Evolutionary conservation across 495 filamentous ascomycete genomes (phyloP), one percentile per base, ranked within the genome.

Genomic region (Xylaria flabelliformis): DNA sequence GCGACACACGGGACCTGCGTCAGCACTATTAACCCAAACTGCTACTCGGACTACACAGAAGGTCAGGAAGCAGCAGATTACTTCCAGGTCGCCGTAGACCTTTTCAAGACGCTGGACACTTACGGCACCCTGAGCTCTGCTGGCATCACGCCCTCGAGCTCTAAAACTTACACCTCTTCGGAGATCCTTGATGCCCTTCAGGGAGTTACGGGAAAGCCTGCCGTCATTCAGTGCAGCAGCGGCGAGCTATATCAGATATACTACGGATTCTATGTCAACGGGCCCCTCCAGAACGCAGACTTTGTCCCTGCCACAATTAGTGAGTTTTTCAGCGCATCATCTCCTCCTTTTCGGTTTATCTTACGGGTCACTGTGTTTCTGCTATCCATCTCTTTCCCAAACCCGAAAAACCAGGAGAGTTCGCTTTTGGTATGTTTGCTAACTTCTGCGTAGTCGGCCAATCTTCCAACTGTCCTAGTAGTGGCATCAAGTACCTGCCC

Each of bases 221-320:
- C 83, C 2, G 91, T 92, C 34, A 88, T 88, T 10, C 81, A 94
- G 13, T 87, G 88, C 53, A 95, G 92, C 78, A 78, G 80, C 24
- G 77, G 83, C 34, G 74, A 73, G 32, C 79, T 97, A 44, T 89
- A 92, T 71, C 89, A 95, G 79, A 87, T 93, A 19, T 94, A 91
- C 88, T 96, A 96, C 77, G 88, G 89, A 74, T 95, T 90, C 82
- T 90, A 94, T 72, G 88, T 94, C 19, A 84, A 86, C 32, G 93
- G 93, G 36, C 88, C 85, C 36, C 80, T 95, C 19, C 90, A 91
- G 74, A 90, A 84, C 1, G 93, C 91, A 17, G 79, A 87, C 56
- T 95, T 95, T 78, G 84, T 92, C 34, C 79, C 91, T 10, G 26
- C 75, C 13, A 71, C 51, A 19, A 89, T 58, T 29, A 41, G 70